A percentile compares a stretch with the other conserved stretches of the same genome.
Evolutionary conservation across 768 basidiomycete genomes (phyloP).

Genomic region (Mycena rebaudengoi): DNA sequence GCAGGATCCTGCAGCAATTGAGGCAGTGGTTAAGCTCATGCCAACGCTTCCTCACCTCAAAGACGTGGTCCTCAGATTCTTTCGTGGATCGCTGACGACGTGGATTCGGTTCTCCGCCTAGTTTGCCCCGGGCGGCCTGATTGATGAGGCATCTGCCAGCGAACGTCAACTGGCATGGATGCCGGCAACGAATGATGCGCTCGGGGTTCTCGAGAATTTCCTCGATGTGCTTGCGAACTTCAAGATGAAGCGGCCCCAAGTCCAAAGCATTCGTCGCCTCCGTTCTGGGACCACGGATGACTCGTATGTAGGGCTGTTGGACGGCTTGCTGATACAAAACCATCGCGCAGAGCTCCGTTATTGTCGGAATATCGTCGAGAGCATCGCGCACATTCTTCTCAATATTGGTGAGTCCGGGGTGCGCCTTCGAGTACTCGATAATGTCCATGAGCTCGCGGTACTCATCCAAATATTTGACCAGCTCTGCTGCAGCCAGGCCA

Average conservation of each 20-base stretch:
- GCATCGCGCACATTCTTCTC: constrained; percentile 30
- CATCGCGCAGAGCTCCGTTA: constrained; percentile 26
- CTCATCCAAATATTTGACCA: not conserved
- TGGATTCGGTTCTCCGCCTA: constrained; percentile 37
- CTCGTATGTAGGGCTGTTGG: constrained; percentile 28
- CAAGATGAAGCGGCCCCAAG: constrained; percentile 1
- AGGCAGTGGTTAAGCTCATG: not conserved
- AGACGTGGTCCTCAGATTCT: not conserved
- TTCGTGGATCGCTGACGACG: constrained; percentile 24
- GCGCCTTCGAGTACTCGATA: constrained; percentile 27
- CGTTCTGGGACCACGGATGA: constrained; percentile 2
- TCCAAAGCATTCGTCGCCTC: not conserved
- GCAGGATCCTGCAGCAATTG: not conserved
- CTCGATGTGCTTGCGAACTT: not conserved
- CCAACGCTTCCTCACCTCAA: constrained; percentile 6
- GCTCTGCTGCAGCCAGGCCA: no score
- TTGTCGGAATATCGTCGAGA: constrained; percentile 20
- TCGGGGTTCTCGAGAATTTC: constrained; percentile 28
- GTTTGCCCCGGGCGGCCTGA: constrained; percentile 37
- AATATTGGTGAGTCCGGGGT: constrained; percentile 27
- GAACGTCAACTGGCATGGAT: constrained; percentile 36
- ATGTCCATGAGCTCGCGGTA: constrained; percentile 22
- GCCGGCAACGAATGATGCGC: constrained; percentile 41
- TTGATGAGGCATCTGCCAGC: constrained; percentile 29
- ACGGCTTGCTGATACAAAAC: constrained; percentile 18